Evolutionary conservation across 192 early-diverging fungal species (phyloP).

Genomic region (Entomortierella chlamydospora): DNA sequence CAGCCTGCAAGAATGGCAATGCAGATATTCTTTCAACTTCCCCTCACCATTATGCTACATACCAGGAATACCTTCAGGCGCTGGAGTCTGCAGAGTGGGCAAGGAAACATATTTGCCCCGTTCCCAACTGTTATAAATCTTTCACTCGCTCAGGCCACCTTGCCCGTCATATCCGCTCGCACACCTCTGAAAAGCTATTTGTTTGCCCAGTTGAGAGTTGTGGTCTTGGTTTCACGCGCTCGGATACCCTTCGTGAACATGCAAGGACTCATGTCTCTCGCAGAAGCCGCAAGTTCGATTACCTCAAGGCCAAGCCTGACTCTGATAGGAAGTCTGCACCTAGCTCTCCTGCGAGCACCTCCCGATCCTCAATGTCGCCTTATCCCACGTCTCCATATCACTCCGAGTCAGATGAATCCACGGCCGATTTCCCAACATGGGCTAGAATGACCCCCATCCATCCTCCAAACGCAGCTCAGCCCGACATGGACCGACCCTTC

Average conservation of each 20-base stretch:
- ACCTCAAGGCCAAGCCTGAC: constrained; percentile 13
- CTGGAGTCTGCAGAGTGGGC: constrained; percentile 55
- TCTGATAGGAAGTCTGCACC: constrained; percentile 16
- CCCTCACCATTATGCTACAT: constrained; percentile 52
- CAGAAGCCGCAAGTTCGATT: constrained; percentile 34
- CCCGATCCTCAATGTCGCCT: constrained; percentile 45
- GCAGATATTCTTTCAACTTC: constrained; percentile 50
- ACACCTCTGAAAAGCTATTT: constrained; percentile 55
- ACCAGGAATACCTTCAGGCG: constrained; percentile 46
- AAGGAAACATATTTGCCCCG: constrained; percentile 54
- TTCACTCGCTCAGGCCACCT: constrained; percentile 62
- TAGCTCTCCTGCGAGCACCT: constrained; percentile 38
- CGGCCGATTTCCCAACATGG: constrained; percentile 40
- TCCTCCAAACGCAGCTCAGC: constrained; percentile 22
- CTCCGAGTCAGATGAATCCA: constrained; percentile 43
- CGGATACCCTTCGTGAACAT: constrained; percentile 83
- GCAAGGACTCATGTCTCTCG: constrained; percentile 78
- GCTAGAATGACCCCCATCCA: constrained; percentile 52
- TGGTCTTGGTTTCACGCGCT: constrained; percentile 77
- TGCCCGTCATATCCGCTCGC: constrained; percentile 61
- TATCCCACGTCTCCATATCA: constrained; percentile 46
- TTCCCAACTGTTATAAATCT: constrained; percentile 59
- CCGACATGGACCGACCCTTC: constrained; percentile 19
- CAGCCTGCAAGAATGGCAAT: constrained; percentile 61
- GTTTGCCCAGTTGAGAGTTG: constrained; percentile 65